Evolutionary conservation across 495 filamentous ascomycete genomes (phyloP), one percentile per base, ranked within the genome.

Genomic region (Parathielavia appendiculata): DNA sequence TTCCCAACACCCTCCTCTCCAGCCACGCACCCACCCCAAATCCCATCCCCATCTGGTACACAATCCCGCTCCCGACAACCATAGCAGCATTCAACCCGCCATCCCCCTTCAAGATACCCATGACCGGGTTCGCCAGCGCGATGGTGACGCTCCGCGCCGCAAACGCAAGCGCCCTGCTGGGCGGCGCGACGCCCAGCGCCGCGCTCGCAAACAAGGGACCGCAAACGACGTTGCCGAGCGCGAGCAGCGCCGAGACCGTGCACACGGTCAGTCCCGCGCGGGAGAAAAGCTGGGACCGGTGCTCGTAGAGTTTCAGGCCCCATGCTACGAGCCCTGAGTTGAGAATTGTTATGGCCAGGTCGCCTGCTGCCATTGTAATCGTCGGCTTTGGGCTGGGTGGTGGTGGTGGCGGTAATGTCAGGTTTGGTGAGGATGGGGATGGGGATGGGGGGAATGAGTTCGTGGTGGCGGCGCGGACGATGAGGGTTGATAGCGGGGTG

Each of bases 291-390:
- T 73, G 73, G 1, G 52, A 36, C 13, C 76, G 71, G 65, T 76
- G 76, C 56, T 75, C 71, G 63, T 73, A 79, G 44, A 79, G 73
- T 61, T 79, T 79, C 48, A 79, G 67, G 0, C 77, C 76, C 71
- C 77, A 70, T 4, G 70, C 68, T 0, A 74, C 70, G 19, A 79
- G 73, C 13, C 77, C 76, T 5, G 75, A 68, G 52, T 78, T 76
- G 17, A 79, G 68, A 19, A 79, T 58, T 0, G 73, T 65, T 5
- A 69, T 62, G 1, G 75, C 71, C 12, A 78, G 46, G 54, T 79
- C 76, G 12, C 77, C 77, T 1, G 77, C 72, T 8, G 73, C 71
- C 12, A 78, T 68, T 34, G 39, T 45, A 12, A 44, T 26, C 5
- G 36, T 30, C 3, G 26, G 26, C 3, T 57, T 41, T 64, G 19